Base-by-base conservation (phyloP, 164 flowering plant species). In the Buxus sempervirens region DNA sequence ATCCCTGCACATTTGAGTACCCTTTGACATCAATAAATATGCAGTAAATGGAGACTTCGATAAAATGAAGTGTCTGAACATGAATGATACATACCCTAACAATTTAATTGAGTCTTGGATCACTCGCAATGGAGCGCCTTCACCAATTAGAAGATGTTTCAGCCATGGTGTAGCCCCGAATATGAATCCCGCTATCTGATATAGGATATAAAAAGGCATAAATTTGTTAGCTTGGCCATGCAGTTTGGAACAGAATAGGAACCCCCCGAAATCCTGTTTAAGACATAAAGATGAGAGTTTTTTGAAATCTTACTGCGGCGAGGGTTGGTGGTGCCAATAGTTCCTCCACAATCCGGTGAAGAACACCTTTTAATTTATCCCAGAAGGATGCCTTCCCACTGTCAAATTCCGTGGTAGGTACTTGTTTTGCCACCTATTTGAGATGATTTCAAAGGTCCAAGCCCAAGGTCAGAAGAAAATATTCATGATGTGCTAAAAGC, bases 241-340 rank as follows among this genome's bases (percentile, higher is more conserved):
- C 38, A 45, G 13, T 45, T 45, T 10, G 16, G 1, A 45, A 45
- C 51, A 45, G 18, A 15, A 45, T 10, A 45, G 12, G 12, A 4
- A 15, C 16, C 51, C 45, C 12, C 18, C 2, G 18, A 45, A 45
- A 10, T 10, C 51, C 5, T 45, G 51, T 45, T 45, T 10, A 45
- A 15, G 16, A 45, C 51, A 10, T 45, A 45, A 45, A 45, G 13
- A 32, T 3, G 7, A 32, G 3, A 32, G 38, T 32, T 45, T 45
- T 45, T 18, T 21, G 56, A 65, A 67, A 56, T 80, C 93, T 85
- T 62, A 95, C 99, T 0, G 91, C 88, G 41, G 75, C 93, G 42
- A 95, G 51, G 0, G 97, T 87, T 23, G 99, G 97, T 38, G 99
- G 99, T 27, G 98, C 87, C 77, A 83, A 14, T 21, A 95, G 67